These are phyloP conservation scores for Daphne laureola DNA, from an alignment of 441 rosid genomes.

Conservation along the genomic window DNA sequence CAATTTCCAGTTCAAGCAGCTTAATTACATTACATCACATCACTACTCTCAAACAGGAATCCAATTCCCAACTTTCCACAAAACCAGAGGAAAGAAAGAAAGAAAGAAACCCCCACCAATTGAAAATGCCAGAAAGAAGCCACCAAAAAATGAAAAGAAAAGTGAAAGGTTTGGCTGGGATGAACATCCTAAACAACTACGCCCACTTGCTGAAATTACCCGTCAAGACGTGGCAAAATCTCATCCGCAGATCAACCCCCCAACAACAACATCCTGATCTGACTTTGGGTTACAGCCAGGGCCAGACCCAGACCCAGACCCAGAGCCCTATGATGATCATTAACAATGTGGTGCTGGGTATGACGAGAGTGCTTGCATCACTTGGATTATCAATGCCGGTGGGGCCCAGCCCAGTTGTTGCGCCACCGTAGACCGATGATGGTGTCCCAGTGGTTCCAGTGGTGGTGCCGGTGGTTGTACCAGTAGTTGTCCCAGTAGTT, in stretches of 20 bases:
- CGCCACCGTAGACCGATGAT: conserved; percentile 20
- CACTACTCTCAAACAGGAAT: too few species aligned
- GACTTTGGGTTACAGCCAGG: too few species aligned
- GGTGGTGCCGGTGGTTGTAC: not conserved
- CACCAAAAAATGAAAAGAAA: too few species aligned
- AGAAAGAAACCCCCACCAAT: too few species aligned
- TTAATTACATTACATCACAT: too few species aligned
- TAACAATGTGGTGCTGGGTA: conserved; percentile 4
- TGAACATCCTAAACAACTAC: too few species aligned
- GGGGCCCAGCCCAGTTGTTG: conserved; percentile 30
- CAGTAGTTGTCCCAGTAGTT: not conserved
- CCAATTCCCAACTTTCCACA: too few species aligned
- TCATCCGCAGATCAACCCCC: conserved; percentile 23
- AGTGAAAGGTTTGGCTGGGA: too few species aligned
- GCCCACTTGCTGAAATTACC: not conserved
- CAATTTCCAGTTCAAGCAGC: too few species aligned
- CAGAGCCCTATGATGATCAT: conserved; percentile 10
- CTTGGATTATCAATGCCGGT: conserved; percentile 29
- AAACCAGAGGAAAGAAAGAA: too few species aligned
- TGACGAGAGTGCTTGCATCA: conserved; percentile 21
- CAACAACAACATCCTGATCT: too few species aligned
- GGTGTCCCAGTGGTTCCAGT: conserved; percentile 20
- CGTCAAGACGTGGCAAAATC: conserved; percentile 34
- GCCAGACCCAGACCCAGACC: conserved; percentile 25
- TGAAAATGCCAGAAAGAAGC: too few species aligned